Conservation (phyloP, 108 stramenopile genomes). For the Heterococcus sp. region DNA sequence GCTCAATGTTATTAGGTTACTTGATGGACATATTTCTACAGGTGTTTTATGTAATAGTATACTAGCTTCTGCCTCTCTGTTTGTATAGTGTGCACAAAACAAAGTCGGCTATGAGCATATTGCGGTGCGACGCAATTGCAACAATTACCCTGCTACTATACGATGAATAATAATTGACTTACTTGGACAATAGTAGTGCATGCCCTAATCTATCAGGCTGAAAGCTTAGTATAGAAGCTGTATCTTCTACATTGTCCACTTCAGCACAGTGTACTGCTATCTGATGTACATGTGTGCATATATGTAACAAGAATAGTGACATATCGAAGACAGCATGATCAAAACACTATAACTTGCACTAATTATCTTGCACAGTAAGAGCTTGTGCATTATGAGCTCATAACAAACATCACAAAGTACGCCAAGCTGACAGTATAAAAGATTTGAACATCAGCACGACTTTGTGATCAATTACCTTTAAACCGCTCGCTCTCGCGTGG, state of each 20-base stretch:
- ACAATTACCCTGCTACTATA: slow-evolving; percentile 15
- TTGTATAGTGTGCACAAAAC: too few species aligned
- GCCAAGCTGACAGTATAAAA: neutral
- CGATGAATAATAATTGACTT: too few species aligned
- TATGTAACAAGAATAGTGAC: too few species aligned
- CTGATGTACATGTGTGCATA: neutral
- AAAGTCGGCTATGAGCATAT: too few species aligned
- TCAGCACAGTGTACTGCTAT: slow-evolving; percentile 73
- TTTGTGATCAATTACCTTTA: neutral
- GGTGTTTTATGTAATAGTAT: too few species aligned
- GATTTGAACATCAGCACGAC: neutral
- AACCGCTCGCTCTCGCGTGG: neutral
- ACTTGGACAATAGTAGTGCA: slow-evolving; percentile 20
- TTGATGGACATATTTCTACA: slow-evolving; percentile 48
- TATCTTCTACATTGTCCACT: slow-evolving; percentile 19
- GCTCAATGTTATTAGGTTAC: slow-evolving; percentile 40
- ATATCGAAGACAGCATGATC: neutral
- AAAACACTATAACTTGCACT: neutral
- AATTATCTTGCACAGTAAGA: neutral
- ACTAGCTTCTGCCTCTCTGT: too few species aligned
- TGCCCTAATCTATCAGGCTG: slow-evolving; percentile 44
- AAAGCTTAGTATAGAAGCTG: slow-evolving; percentile 21
- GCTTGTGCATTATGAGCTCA: neutral
- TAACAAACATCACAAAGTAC: neutral
- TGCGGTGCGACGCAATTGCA: neutral